Percentiles rank a stretch among this genome's conserved stretches.
These are phyloP conservation scores for Diaporthe longicolla DNA, from an alignment of 2,329 filamentous ascomycete species.

Conservation along the genomic window DNA sequence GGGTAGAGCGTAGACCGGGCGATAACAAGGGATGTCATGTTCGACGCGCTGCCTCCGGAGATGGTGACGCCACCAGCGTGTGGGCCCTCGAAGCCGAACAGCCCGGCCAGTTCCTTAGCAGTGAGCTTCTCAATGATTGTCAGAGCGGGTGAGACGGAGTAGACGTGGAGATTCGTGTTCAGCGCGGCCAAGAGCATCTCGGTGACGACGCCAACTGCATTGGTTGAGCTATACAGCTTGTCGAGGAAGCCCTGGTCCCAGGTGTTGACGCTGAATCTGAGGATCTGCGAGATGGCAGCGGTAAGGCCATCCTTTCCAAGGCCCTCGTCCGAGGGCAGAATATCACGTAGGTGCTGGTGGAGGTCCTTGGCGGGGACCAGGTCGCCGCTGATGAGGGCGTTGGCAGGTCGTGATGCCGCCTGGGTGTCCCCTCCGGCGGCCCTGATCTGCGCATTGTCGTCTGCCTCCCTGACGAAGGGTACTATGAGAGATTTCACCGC, in stretches of 20 bases:
- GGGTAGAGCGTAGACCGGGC: constrained; percentile 91
- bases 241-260: constrained; percentile 98
- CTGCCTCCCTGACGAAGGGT: constrained; percentile 79
- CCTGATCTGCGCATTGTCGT: constrained; percentile 70
- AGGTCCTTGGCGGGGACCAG: constrained; percentile 71
- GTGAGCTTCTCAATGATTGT: constrained; percentile 91
- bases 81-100: constrained; percentile 83
- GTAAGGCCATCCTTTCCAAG: constrained; percentile 81
- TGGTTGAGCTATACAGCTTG: constrained; percentile 93
- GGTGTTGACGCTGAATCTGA: constrained; percentile 95
- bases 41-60: constrained; percentile 87
- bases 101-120: constrained; percentile 76
- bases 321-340: constrained; percentile 69
- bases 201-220: constrained; percentile 86
- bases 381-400: constrained; percentile 71
- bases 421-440: constrained; percentile 64
- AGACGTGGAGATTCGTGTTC: constrained; percentile 97
- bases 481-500: constrained; percentile 78
- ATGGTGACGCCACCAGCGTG: constrained; percentile 81
- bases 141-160: constrained; percentile 91
- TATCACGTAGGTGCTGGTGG: constrained; percentile 67
- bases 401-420: constrained; percentile 57
- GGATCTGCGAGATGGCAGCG: constrained; percentile 76
- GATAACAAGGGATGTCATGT: constrained; percentile 86
- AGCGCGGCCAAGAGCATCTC: constrained; percentile 88